Evolutionary conservation across 768 basidiomycete genomes (phyloP).

Genomic region (Trichaptum fuscoviolaceum): DNA sequence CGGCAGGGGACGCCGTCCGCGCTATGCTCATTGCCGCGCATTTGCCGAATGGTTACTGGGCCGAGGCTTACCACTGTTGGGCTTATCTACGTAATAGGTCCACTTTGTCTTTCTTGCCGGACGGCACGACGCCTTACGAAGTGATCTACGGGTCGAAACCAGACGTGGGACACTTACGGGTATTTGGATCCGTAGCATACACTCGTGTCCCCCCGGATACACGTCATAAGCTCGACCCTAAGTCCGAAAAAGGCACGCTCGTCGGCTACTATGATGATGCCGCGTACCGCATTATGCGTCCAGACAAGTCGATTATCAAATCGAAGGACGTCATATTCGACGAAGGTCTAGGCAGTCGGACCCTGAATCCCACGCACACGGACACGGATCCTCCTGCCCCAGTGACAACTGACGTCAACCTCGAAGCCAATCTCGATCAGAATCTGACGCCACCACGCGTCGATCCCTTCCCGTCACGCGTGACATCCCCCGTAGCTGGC

Average conservation of each 20-base stretch:
- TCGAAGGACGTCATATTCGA: background rate
- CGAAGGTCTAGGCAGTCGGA: background rate
- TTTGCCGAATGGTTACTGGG: slow-evolving; percentile 30
- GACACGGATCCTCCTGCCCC: too few species aligned
- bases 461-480: too few species aligned
- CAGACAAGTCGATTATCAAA: background rate
- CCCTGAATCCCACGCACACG: background rate
- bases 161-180: slow-evolving; percentile 15
- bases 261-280: slow-evolving; percentile 12
- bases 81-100: slow-evolving; percentile 9
- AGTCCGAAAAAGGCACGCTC: slow-evolving; percentile 14
- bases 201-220: slow-evolving; percentile 17
- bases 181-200: slow-evolving; percentile 18
- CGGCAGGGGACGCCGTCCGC: slow-evolving; percentile 23
- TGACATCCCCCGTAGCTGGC: too few species aligned
- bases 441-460: too few species aligned
- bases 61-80: slow-evolving; percentile 16
- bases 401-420: background rate
- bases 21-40: slow-evolving; percentile 26
- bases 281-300: slow-evolving; percentile 7
- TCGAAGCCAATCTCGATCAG: background rate
- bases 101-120: background rate
- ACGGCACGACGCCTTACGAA: slow-evolving; percentile 19
- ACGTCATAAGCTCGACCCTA: slow-evolving; percentile 23
- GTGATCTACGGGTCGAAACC: slow-evolving; percentile 20